A percentile compares a stretch with the other conserved stretches of the same genome.
phyloP scores from a whole-genome alignment of 192 early-diverging fungal genomes.

The Coemansia sp. region DNA sequence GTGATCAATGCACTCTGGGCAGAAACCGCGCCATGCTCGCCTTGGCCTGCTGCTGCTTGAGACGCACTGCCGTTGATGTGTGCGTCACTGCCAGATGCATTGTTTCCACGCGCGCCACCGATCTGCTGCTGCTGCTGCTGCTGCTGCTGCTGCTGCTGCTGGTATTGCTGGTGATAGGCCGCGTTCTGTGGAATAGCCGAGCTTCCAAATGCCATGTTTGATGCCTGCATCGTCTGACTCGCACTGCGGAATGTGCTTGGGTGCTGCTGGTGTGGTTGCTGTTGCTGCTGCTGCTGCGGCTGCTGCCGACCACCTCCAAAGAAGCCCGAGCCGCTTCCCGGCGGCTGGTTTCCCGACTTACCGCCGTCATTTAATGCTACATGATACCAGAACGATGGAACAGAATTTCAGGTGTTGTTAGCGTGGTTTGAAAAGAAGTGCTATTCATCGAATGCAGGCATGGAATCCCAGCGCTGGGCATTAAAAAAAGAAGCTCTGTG shows the following conservation, averaged over 20 bases:
- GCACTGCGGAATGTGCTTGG: slow-evolving; percentile 14
- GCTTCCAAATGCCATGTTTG: slow-evolving; percentile 24
- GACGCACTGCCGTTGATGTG: background rate
- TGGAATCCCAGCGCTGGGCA: background rate
- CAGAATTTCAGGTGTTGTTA: background rate
- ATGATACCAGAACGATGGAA: background rate
- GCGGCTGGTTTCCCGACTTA: slow-evolving; percentile 15
- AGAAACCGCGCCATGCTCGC: slow-evolving; percentile 10
- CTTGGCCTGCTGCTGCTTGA: slow-evolving; percentile 22
- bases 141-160: slow-evolving; percentile 8
- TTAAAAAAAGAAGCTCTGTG: background rate
- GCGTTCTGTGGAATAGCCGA: slow-evolving; percentile 10
- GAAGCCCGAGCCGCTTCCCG: slow-evolving; percentile 13
- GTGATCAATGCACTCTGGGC: slow-evolving; percentile 28
- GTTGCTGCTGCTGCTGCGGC: slow-evolving; percentile 13
- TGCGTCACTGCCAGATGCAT: slow-evolving; percentile 6
- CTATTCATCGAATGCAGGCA: background rate
- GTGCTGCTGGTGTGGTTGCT: slow-evolving; percentile 29
- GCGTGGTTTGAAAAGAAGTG: background rate
- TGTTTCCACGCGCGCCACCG: slow-evolving; percentile 31
- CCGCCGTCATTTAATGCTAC: slow-evolving; percentile 28
- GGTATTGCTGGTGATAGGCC: slow-evolving; percentile 12
- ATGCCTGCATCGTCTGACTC: slow-evolving; percentile 15
- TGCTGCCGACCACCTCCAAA: slow-evolving; percentile 33
- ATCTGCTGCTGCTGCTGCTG: slow-evolving; percentile 13